Conservation (phyloP, 164 flowering plant genomes). For the Vitis rupestris region DNA sequence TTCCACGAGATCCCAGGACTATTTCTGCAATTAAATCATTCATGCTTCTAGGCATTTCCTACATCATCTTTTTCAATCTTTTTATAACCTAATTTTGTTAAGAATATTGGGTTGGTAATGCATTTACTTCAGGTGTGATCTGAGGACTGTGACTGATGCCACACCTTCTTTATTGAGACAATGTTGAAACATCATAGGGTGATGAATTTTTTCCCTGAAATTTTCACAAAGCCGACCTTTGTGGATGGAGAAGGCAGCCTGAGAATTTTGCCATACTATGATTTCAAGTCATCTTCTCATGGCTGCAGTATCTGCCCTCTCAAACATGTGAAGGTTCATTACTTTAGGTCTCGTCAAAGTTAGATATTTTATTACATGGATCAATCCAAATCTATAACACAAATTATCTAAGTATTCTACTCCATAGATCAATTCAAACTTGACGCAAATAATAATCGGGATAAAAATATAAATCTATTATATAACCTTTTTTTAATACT, state of each 20-base stretch:
- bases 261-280: constrained; percentile 10
- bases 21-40: constrained; percentile 17
- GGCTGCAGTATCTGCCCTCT: constrained; percentile 20
- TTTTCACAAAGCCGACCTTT: constrained; percentile 6
- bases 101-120: neutral
- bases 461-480: too few species aligned
- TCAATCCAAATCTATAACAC: too few species aligned
- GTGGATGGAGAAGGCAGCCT: constrained; percentile 15
- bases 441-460: too few species aligned
- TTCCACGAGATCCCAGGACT: constrained; percentile 5
- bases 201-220: neutral
- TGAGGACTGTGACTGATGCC: constrained; percentile 12
- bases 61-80: too few species aligned
- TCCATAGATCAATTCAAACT: too few species aligned
- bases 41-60: constrained; percentile 8
- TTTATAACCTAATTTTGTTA: neutral
- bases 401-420: too few species aligned
- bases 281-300: constrained; percentile 12
- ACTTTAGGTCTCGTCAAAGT: too few species aligned
- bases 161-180: constrained; percentile 9
- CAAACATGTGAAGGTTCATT: constrained; percentile 17
- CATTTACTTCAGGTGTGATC: constrained; percentile 7
- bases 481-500: too few species aligned
- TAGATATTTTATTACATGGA: too few species aligned
- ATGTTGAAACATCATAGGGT: constrained; percentile 8